Conservation (phyloP, 345 rosid species). For the Lagerstroemia speciosa region DNA sequence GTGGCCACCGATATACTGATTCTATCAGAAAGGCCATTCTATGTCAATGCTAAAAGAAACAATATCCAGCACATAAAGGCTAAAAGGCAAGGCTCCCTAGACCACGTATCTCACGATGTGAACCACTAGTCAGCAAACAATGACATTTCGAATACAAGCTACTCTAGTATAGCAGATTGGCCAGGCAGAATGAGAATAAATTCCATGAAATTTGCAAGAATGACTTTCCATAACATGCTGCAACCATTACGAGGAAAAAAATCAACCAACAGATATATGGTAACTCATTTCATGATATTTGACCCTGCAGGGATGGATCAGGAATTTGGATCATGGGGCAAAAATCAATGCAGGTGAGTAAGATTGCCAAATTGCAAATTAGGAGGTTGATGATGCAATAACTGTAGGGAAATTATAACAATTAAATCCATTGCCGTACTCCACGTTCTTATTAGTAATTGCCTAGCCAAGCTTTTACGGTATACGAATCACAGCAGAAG, state of each 20-base stretch:
- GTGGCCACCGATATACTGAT: neutral
- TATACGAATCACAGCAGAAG: neutral
- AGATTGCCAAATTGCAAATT: neutral
- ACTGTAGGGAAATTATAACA: neutral
- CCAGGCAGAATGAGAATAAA: neutral
- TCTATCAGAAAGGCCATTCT: neutral
- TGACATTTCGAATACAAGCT: neutral
- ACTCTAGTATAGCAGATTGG: neutral
- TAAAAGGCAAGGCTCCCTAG: neutral
- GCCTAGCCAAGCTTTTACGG: neutral
- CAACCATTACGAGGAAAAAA: no score
- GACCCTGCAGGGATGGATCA: no score
- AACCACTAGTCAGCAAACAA: neutral
- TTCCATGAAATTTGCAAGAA: neutral
- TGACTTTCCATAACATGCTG: neutral
- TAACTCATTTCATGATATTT: no score
- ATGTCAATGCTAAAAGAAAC: neutral
- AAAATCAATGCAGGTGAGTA: no score
- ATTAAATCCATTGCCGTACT: neutral
- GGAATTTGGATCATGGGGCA: no score
- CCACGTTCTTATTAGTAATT: neutral
- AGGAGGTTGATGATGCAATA: neutral
- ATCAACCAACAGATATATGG: no score
- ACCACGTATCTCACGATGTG: neutral
- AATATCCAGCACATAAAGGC: no score